phyloP scores from a whole-genome alignment of 23 red algal genomes.

The Gracilaria domingensis region DNA sequence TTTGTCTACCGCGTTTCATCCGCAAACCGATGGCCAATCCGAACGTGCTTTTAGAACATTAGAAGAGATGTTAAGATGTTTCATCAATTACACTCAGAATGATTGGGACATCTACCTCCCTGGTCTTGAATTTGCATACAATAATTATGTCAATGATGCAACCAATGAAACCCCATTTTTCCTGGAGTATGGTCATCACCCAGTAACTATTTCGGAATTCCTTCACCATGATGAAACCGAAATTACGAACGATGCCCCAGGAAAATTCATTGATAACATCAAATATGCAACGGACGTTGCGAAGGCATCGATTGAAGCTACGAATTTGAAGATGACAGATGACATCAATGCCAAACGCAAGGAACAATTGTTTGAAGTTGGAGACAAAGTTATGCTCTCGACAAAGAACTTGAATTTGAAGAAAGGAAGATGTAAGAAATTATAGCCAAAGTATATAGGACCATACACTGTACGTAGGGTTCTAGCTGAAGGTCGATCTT shows the following conservation, averaged over 20 bases:
- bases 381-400: constrained; percentile 1
- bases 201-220: neutral
- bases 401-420: constrained; percentile 1
- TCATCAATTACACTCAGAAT: constrained; percentile 29
- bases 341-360: neutral
- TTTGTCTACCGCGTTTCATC: constrained; percentile 40
- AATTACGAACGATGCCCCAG: neutral
- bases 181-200: constrained; percentile 18
- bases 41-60: constrained; percentile 35
- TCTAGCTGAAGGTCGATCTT: neutral
- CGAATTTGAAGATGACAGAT: neutral
- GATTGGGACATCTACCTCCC: constrained; percentile 46
- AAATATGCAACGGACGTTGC: neutral
- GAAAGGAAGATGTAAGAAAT: neutral
- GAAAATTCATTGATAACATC: neutral
- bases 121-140: constrained; percentile 50
- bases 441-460: neutral
- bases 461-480: neutral
- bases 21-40: constrained; percentile 50
- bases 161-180: constrained; percentile 55
- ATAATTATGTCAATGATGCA: constrained; percentile 22
- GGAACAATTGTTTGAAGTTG: neutral
- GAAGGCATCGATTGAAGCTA: neutral
- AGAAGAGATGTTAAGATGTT: constrained; percentile 38
- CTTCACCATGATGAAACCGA: neutral